Evolutionary conservation across 192 early-diverging fungal species (phyloP).

Genomic region (Phlyctochytrium planicorne): DNA sequence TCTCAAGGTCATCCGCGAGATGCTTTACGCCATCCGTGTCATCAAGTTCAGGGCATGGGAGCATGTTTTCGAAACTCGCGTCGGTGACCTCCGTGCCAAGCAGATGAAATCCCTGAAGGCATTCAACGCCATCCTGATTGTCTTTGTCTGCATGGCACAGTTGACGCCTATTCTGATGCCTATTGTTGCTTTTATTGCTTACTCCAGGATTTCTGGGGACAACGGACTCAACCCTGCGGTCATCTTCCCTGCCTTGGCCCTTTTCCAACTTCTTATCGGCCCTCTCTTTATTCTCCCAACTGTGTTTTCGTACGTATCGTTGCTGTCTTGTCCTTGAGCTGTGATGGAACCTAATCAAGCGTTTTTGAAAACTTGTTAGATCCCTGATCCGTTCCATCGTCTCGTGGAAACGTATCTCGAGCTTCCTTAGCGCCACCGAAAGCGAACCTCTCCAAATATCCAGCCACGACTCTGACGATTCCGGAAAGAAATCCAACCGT

Average conservation of each 20-base stretch:
- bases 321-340: background rate
- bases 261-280: conserved; percentile 39
- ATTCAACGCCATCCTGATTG: conserved; percentile 30
- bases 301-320: conserved; percentile 17
- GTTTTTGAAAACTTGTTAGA: background rate
- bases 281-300: conserved; percentile 49
- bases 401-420: conserved; percentile 41
- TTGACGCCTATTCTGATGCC: conserved; percentile 31
- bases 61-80: conserved; percentile 55
- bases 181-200: conserved; percentile 23
- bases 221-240: conserved; percentile 22
- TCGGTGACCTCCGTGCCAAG: conserved; percentile 49
- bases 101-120: conserved; percentile 19
- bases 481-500: conserved; percentile 19
- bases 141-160: conserved; percentile 37
- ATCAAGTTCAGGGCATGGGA: conserved; percentile 77
- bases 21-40: conserved; percentile 69
- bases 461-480: background rate
- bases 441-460: conserved; percentile 20
- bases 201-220: background rate
- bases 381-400: conserved; percentile 42
- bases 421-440: conserved; percentile 58
- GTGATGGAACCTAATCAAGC: background rate
- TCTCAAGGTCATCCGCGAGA: conserved; percentile 67
- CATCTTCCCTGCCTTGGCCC: conserved; percentile 45